Base-by-base conservation (phyloP, 1,284 basidiomycete genomes). In the Leccinum cinnamomeum region DNA sequence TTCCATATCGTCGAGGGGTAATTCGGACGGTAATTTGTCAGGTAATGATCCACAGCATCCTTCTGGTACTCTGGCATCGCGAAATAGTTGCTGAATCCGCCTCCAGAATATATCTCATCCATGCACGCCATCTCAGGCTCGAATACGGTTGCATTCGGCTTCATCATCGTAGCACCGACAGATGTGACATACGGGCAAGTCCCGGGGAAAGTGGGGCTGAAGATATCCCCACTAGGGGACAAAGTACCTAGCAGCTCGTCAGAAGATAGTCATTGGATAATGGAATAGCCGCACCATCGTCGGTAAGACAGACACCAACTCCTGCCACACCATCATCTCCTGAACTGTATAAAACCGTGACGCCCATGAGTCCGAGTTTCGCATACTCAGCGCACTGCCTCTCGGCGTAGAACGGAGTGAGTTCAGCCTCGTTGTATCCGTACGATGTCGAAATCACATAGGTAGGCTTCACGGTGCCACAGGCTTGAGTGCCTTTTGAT, bases 371-470 rank as follows among this genome's bases (percentile, higher is more conserved):
- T 12, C 80, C 81, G 14, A 82, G 78, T 67, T 82, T 77, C 3
- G 62, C 86, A 66, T 87, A 87, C 69, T 87, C 85, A 35, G 75
- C 69, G 62, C 86, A 87, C 70, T 87, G 85, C 30, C 85, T 74
- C 59, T 77, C 76, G 16, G 80, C 77, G 66, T 81, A 85, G 28
- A 75, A 74, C 2, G 77, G 71, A 0, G 78, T 81, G 3, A 82
- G 73, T 44, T 78, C 77, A 5, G 76, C 77, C 66, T 86, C 85
- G 56, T 79, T 76, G 62, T 78, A 79, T 35, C 72, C 71, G 66
- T 84, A 86, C 0, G 84, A 86, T 2, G 82, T 79, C 14, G 83
- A 85, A 55, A 88, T 82, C 50, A 86, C 80, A 56, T 81, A 73
- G 2, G 84, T 75, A 5, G 80, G 79, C 7, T 72, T 71, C 16